A percentile compares a stretch with the other conserved stretches of the same genome.
Conservation (phyloP, 108 stramenopile genomes). For the Stephanodiscus triporus region DNA sequence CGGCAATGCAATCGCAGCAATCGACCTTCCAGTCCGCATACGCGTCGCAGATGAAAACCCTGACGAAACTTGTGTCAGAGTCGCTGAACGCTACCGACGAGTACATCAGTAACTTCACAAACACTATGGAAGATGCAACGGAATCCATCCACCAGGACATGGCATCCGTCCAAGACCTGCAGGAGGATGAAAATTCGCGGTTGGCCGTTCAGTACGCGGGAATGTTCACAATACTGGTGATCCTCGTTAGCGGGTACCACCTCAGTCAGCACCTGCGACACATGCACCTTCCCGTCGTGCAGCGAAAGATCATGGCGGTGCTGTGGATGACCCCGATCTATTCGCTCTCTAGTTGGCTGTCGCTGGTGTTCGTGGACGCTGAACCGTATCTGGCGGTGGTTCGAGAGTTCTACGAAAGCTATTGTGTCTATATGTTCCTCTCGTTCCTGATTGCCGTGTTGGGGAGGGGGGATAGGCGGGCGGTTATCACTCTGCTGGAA, state of each 20-base stretch:
- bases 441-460: constrained; percentile 51
- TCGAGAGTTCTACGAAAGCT: constrained; percentile 79
- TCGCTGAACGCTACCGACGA: constrained; percentile 39
- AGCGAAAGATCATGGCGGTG: constrained; percentile 85
- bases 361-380: constrained; percentile 59
- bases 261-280: constrained; percentile 78
- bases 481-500: constrained; percentile 42
- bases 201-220: constrained; percentile 74
- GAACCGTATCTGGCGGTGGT: constrained; percentile 74
- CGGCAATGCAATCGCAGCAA: constrained; percentile 29
- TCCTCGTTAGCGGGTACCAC: constrained; percentile 82
- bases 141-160: constrained; percentile 37
- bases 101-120: constrained; percentile 43
- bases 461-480: constrained; percentile 52
- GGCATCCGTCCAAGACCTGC: constrained; percentile 26
- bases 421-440: constrained; percentile 61
- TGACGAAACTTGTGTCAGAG: constrained; percentile 30
- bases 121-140: constrained; percentile 28
- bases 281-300: constrained; percentile 78
- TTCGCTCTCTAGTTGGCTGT: constrained; percentile 71
- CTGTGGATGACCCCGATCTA: constrained; percentile 94
- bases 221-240: constrained; percentile 78
- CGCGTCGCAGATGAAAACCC: constrained; percentile 16
- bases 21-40: constrained; percentile 6
- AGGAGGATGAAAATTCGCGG: constrained; percentile 51